phyloP scores from a whole-genome alignment of 768 basidiomycete genomes.

The Tylopilus balloui region DNA sequence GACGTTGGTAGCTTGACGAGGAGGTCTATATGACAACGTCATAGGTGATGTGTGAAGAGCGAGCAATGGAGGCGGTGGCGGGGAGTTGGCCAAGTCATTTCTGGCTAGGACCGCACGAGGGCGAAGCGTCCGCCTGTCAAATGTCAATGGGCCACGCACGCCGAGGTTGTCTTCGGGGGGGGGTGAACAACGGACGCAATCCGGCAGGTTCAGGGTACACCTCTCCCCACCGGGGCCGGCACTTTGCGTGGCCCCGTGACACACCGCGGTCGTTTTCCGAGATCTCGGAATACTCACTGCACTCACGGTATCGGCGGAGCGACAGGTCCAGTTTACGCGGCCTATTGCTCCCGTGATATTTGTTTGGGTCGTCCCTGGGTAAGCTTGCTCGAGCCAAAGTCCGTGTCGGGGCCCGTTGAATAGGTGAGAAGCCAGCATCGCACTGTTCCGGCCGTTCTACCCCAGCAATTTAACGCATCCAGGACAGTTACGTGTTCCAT shows the following conservation, averaged over 20 bases:
- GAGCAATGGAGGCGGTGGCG: too few species aligned
- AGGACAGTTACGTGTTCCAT: slow-evolving; percentile 1
- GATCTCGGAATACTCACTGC: too few species aligned
- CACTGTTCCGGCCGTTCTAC: slow-evolving; percentile 1
- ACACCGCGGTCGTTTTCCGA: too few species aligned
- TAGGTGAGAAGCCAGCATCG: slow-evolving; percentile 9
- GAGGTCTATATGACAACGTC: too few species aligned
- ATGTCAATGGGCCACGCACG: too few species aligned
- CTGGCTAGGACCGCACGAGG: too few species aligned
- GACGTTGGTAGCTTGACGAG: too few species aligned
- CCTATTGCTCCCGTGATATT: not conserved
- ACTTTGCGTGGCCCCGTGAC: too few species aligned
- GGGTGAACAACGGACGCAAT: not conserved
- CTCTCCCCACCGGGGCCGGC: not conserved
- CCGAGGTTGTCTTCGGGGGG: too few species aligned
- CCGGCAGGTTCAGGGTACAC: not conserved
- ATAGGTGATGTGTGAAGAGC: too few species aligned
- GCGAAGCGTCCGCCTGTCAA: too few species aligned
- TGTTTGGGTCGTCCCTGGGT: slow-evolving; percentile 2
- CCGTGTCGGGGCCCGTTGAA: not conserved
- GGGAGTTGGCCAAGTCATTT: too few species aligned
- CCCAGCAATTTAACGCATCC: not conserved
- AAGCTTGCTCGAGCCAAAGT: not conserved
- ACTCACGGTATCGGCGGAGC: not conserved
- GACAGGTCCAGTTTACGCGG: not conserved